These are phyloP conservation scores for Cryptosporidium ryanae DNA, from an alignment of 169 alveolate species.

Conservation along the genomic window DNA sequence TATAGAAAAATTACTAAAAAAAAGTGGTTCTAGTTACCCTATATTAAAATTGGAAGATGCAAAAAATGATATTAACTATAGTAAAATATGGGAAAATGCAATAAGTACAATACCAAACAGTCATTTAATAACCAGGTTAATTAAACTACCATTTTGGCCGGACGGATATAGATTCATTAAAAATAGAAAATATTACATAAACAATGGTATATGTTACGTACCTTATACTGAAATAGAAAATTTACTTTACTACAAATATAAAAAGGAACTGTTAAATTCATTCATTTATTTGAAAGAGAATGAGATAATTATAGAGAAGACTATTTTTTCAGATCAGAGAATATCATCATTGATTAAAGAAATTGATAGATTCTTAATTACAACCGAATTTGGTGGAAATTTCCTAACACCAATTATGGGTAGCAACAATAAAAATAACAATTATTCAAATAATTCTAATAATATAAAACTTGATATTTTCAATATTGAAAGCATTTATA, in stretches of 20 bases:
- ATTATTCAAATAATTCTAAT: not conserved
- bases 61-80: not conserved
- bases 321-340: conserved; percentile 52
- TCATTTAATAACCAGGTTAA: conserved; percentile 24
- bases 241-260: conserved; percentile 25
- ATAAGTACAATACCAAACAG: conserved; percentile 33
- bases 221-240: conserved; percentile 60
- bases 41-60: conserved; percentile 15
- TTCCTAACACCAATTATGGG: not conserved
- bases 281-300: conserved; percentile 38
- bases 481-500: conserved; percentile 77
- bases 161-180: conserved; percentile 63
- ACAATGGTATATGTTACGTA: conserved; percentile 64
- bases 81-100: conserved; percentile 41
- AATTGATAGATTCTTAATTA: conserved; percentile 5
- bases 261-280: conserved; percentile 22
- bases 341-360: conserved; percentile 55
- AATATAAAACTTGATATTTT: conserved; percentile 40
- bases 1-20: conserved; percentile 30
- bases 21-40: conserved; percentile 31
- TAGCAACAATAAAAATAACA: not conserved
- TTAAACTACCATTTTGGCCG: conserved; percentile 71
- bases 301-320: conserved; percentile 40
- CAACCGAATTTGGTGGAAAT: conserved; percentile 6
- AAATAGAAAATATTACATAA: conserved; percentile 37